Evolutionary conservation across 495 filamentous ascomycete species (phyloP).

Genomic region (Aspergillus taichungensis): DNA sequence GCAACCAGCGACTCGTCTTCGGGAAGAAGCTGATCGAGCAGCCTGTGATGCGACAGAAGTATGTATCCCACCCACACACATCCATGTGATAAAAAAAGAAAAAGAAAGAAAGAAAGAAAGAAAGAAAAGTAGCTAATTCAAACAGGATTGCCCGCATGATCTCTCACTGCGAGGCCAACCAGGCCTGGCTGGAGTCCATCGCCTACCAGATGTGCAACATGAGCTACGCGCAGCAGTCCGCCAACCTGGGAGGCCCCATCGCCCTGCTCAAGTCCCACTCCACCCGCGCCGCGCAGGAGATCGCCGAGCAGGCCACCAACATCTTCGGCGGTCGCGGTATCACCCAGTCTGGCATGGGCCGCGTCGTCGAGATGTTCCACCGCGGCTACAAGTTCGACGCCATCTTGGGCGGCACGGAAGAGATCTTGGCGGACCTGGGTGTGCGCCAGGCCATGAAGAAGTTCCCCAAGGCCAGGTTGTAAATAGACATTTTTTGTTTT

Average conservation of each 20-base stretch:
- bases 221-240: constrained; percentile 69
- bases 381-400: constrained; percentile 85
- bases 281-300: constrained; percentile 70
- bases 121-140: constrained; percentile 1
- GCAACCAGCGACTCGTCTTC: constrained; percentile 83
- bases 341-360: constrained; percentile 77
- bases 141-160: constrained; percentile 75
- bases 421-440: constrained; percentile 73
- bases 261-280: constrained; percentile 72
- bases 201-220: constrained; percentile 85
- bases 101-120: no score
- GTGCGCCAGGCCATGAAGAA: constrained; percentile 74
- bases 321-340: constrained; percentile 79
- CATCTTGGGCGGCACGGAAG: constrained; percentile 77
- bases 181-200: constrained; percentile 78
- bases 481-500: constrained; percentile 9
- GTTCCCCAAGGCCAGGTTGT: constrained; percentile 79
- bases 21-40: constrained; percentile 73
- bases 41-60: constrained; percentile 78
- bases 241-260: constrained; percentile 70
- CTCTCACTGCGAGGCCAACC: constrained; percentile 67
- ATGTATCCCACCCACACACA: constrained; percentile 8
- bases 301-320: constrained; percentile 74
- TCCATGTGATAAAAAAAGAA: neutral
- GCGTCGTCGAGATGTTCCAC: constrained; percentile 71